Base-by-base conservation (phyloP, 2,329 filamentous ascomycete species). In the Xylariaceae sp. region DNA sequence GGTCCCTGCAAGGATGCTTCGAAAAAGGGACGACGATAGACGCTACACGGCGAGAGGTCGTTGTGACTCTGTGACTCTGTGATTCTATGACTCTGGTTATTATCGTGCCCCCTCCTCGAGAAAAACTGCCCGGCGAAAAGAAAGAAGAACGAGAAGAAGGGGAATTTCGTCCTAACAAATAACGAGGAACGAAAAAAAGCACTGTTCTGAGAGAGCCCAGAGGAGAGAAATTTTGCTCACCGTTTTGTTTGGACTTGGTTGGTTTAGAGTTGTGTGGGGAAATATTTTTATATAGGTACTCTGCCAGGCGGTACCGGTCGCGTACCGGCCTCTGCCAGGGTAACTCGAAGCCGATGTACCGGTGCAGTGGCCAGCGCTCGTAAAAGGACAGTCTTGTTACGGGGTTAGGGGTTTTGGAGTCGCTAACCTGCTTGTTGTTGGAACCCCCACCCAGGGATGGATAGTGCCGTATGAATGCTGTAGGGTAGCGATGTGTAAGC, bases 151-250 rank as follows among this genome's bases (percentile, higher is more conserved):
- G 44, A 27, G 39, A 26, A 47, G 26, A 46, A 50, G 40, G 41
- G 42, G 27, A 12, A 37, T 44, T 30, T 30, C 34, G 34, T 31
- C 43, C 29, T 32, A 31, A 45, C 43, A 32, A 40, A 52, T 27
- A 35, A 44, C 27, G 37, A 30, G 29, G 30, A 34, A 26, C 7
- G 19, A 34, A 47, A 6, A 19, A 34, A 34, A 26, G 29, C 37
- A 51, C 43, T 45, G 41, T 40, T 29, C 51, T 43, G 42, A 29
- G 51, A 47, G 50, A 52, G 43, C 43, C 11, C 34, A 44, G 32
- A 50, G 46, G 49, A 49, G 54, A 56, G 53, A 56, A 56, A 45
- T 56, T 56, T 56, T 48, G 45, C 45, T 50, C 50, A 46, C 50
- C 26, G 41, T 52, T 52, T 37, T 40, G 49, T 41, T 47, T 42